Conservation (phyloP, 2,329 filamentous ascomycete genomes). For the Sporothrix variecibatus region DNA sequence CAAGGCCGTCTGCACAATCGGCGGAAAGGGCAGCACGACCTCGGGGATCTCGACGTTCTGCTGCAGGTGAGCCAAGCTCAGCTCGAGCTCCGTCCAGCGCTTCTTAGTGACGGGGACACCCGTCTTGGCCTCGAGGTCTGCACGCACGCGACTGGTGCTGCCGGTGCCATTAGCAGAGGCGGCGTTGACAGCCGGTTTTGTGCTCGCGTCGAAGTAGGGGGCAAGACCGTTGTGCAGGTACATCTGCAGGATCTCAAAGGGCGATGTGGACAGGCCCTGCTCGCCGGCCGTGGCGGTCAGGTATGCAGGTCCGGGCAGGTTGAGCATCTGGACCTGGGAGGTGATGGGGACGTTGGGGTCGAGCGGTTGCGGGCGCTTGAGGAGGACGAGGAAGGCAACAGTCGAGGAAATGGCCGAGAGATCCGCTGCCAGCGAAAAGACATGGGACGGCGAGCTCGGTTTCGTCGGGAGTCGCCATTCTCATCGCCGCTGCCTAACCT, state of each 20-base stretch:
- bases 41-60: slow-evolving; percentile 98
- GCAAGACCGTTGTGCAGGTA: slow-evolving; percentile 88
- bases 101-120: slow-evolving; percentile 98
- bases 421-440: slow-evolving; percentile 79
- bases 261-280: slow-evolving; percentile 73
- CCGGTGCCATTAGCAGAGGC: slow-evolving; percentile 51
- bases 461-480: slow-evolving; percentile 19
- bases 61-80: slow-evolving; percentile 86
- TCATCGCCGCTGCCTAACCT: slow-evolving; percentile 51
- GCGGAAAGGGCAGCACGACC: slow-evolving; percentile 82
- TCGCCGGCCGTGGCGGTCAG: slow-evolving; percentile 67
- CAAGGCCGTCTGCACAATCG: slow-evolving; percentile 81
- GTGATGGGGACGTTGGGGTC: slow-evolving; percentile 79
- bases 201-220: slow-evolving; percentile 96
- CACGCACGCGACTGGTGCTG: slow-evolving; percentile 52
- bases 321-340: slow-evolving; percentile 89
- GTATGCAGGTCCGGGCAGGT: slow-evolving; percentile 79
- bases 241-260: slow-evolving; percentile 90
- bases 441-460: slow-evolving; percentile 48
- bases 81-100: slow-evolving; percentile 89
- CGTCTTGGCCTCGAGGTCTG: slow-evolving; percentile 87
- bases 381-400: slow-evolving; percentile 79
- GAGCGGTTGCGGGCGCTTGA: slow-evolving; percentile 87
- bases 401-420: slow-evolving; percentile 79
- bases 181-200: slow-evolving; percentile 69